phyloP scores from a whole-genome alignment of 345 rosid species.

The Brassica juncea region DNA sequence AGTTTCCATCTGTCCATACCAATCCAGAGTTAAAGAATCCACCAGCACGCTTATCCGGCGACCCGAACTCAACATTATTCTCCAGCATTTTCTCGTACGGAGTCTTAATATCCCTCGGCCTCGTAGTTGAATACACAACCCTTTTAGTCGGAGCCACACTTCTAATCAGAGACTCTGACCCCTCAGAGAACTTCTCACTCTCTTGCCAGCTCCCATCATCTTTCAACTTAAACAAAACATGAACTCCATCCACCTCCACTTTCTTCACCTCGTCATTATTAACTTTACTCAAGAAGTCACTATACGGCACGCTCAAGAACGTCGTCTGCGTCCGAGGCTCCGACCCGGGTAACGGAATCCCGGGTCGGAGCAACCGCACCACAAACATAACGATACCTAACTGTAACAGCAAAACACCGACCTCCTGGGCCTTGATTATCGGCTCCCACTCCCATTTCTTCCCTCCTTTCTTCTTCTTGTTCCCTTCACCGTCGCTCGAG shows the following conservation, averaged over 20 bases:
- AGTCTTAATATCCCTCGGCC: constrained; percentile 80
- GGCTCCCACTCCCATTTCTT: constrained; percentile 83
- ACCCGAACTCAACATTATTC: constrained; percentile 86
- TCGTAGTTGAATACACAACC: constrained; percentile 74
- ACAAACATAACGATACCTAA: constrained; percentile 78
- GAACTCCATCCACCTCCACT: constrained; percentile 89
- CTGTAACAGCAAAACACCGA: constrained; percentile 74
- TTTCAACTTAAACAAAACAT: constrained; percentile 77
- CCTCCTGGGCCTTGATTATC: constrained; percentile 71
- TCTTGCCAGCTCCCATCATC: constrained; percentile 48
- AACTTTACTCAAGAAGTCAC: constrained; percentile 79
- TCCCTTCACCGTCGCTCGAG: constrained; percentile 50
- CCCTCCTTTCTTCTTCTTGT: constrained; percentile 51
- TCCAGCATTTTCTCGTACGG: constrained; percentile 96
- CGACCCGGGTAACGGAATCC: constrained; percentile 76
- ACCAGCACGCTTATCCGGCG: constrained; percentile 86
- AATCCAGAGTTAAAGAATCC: constrained; percentile 78
- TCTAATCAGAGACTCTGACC: constrained; percentile 59
- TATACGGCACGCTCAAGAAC: constrained; percentile 74
- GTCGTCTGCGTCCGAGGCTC: constrained; percentile 72
- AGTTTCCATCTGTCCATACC: constrained; percentile 39
- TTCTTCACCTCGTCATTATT: constrained; percentile 68
- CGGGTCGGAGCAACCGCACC: constrained; percentile 82
- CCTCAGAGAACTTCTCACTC: constrained; percentile 57
- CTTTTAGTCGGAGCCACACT: constrained; percentile 60